Evolutionary conservation across 768 basidiomycete species (phyloP), one percentile per base, ranked within the genome.

Genomic region (Tricholoma sp.): DNA sequence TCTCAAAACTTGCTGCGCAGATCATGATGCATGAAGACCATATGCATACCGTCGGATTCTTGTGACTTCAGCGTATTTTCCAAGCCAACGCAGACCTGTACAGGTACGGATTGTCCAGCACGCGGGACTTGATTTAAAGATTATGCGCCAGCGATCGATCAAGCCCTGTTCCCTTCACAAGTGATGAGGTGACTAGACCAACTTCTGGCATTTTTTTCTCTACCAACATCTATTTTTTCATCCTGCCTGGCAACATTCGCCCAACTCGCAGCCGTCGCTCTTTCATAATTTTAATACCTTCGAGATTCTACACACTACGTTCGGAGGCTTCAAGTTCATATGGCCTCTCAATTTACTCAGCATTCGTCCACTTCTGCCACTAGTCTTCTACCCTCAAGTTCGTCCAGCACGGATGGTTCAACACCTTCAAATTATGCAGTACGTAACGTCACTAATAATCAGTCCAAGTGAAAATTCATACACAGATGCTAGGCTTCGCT

Each of bases 401-500:
- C 33, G 7, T 53, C 36, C 13, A 18, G 57, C 9, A 34, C n/a
- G 6, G 51, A 53, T 24, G 62, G 55, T 20, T 15, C 28, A 12
- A 24, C 3, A 24, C 44, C 10, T 29, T 57, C 61, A 24, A 42
- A 53, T 15, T 62, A 61, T 52, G 53, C 59, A 39, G 65, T 66
- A 50, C n/a, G 63, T 60, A 28, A 18, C 13, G 10, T 15, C 17
- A 9, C 37, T 54, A 37, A 6, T 42, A 8, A 15, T 15, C 18
- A 20, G 33, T 15, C 8, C 15, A 29, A 52, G 24, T 24, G 24
- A 15, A 7, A 15, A 50, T 53, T 7, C 28, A 57, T 6, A 53
- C 20, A 10, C 7, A 50, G 24, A 18, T 28, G 8, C 13, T 50
- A 73, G 70, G 42, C 66, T 29, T 71, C 67, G 32, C 63, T 70